A percentile compares a stretch with the other conserved stretches of the same genome.
Evolutionary conservation across 768 basidiomycete genomes (phyloP).

Genomic region (Mycena belliarum): DNA sequence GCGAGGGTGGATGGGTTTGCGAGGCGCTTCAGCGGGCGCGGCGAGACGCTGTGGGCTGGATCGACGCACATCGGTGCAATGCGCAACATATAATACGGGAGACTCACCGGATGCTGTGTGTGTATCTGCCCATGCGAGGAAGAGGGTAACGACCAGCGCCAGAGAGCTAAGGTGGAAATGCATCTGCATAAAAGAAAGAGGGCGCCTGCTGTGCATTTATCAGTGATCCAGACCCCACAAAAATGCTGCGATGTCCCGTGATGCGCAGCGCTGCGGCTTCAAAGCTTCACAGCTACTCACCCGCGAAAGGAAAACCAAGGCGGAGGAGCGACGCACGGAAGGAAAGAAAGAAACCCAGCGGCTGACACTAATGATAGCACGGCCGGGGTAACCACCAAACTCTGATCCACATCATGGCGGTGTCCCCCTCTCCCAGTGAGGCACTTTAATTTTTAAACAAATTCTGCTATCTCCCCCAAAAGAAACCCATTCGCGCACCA

Average conservation of each 20-base stretch:
- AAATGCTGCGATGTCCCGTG: no score
- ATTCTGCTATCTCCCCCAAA: no score
- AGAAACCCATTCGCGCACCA: no score
- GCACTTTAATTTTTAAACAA: no score
- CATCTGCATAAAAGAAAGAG: constrained; percentile 39
- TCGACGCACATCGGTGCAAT: background rate
- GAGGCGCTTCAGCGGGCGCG: constrained; percentile 49
- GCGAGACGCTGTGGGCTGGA: constrained; percentile 49
- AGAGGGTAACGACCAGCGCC: constrained; percentile 50
- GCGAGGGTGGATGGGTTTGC: constrained; percentile 51
- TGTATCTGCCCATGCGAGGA: constrained; percentile 33
- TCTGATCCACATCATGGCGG: no score
- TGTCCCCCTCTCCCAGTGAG: no score
- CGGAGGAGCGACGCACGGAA: background rate
- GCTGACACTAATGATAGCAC: no score
- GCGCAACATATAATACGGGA: background rate
- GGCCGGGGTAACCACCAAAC: no score
- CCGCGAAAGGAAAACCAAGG: constrained; percentile 4
- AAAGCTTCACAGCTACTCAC: background rate
- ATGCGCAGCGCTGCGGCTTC: no score
- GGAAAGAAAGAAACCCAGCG: background rate
- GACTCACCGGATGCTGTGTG: constrained; percentile 34
- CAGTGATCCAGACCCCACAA: background rate
- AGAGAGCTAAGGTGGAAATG: constrained; percentile 30
- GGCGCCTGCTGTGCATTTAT: constrained; percentile 6